Conservation (phyloP, 371 early-diverging fungal genomes). For the Rhizopus microsporus region DNA sequence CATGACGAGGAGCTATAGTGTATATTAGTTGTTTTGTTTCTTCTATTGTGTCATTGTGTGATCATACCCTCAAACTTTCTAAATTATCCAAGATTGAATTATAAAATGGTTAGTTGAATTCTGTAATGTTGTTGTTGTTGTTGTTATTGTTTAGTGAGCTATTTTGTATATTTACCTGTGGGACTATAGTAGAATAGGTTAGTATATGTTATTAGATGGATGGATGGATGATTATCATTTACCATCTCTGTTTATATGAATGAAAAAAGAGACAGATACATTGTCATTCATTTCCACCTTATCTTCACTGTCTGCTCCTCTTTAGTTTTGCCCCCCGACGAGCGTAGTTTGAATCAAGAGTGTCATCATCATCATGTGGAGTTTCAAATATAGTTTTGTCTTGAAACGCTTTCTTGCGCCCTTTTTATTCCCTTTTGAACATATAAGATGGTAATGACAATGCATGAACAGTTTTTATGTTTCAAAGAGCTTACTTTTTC, state of each 20-base stretch:
- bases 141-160: too few relatives aligned
- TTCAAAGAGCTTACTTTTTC: neutral
- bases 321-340: neutral
- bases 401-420: conserved; percentile 7
- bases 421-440: conserved; percentile 4
- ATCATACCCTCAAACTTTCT: conserved; percentile 26
- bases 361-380: neutral
- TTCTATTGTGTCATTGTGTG: neutral
- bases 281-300: neutral
- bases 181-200: conserved; percentile 19
- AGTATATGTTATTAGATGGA: conserved; percentile 21
- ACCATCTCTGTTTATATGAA: conserved; percentile 29
- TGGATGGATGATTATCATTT: conserved; percentile 22
- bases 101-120: neutral
- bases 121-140: neutral
- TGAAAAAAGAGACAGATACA: conserved; percentile 28
- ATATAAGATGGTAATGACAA: neutral
- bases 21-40: conserved; percentile 8
- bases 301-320: neutral
- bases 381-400: conserved; percentile 2
- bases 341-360: neutral
- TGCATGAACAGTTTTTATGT: neutral
- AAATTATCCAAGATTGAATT: neutral
- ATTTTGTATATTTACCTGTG: conserved; percentile 21
- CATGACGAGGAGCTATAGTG: conserved; percentile 88